A percentile compares a stretch with the other conserved stretches of the same genome.
phyloP scores from a whole-genome alignment of 163 green algal species.

The Volvox carteri region DNA sequence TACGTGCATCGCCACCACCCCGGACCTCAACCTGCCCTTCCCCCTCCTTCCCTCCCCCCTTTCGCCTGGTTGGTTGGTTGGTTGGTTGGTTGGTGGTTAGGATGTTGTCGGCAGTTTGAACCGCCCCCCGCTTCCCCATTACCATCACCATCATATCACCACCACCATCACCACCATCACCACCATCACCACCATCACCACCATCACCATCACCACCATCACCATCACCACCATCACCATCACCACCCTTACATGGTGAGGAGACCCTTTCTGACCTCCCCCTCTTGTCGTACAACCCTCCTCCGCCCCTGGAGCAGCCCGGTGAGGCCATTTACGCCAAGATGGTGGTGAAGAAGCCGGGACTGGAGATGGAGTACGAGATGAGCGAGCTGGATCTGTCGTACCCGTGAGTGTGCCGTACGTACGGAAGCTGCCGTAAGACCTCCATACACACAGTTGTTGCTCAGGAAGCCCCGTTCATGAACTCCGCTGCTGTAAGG shows the following conservation, averaged over 20 bases:
- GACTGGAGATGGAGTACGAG: constrained; percentile 87
- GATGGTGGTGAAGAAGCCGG: constrained; percentile 94
- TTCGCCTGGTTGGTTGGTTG: no score
- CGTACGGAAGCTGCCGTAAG: no score
- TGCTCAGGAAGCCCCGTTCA: background rate
- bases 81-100: no score
- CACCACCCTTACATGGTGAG: background rate
- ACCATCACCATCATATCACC: no score
- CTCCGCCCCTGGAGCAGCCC: constrained; percentile 78
- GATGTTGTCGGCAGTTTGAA: no score
- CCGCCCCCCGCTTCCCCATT: no score
- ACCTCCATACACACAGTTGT: no score
- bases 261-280: constrained; percentile 44
- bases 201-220: background rate
- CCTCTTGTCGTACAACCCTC: constrained; percentile 49
- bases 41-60: no score
- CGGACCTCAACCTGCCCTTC: no score
- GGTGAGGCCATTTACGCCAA: constrained; percentile 98
- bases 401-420: constrained; percentile 20
- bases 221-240: background rate
- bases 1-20: no score
- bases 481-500: no score
- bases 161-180: background rate
- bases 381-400: constrained; percentile 73
- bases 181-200: background rate